phyloP scores from a whole-genome alignment of 768 basidiomycete genomes.

The Lactifluus volemus region DNA sequence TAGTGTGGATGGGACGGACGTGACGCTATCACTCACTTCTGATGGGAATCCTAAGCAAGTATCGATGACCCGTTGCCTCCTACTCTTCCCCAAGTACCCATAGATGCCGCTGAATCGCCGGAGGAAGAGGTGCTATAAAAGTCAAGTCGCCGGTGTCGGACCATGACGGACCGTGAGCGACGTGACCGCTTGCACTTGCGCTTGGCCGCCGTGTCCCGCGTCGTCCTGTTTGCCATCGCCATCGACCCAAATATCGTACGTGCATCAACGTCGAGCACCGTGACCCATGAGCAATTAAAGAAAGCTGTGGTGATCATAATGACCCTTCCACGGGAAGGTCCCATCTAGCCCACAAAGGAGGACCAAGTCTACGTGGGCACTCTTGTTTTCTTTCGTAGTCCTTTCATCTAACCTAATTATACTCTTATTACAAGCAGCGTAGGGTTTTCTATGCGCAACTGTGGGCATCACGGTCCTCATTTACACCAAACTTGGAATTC shows the following conservation, averaged over 20 bases:
- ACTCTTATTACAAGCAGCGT: constrained; percentile 93
- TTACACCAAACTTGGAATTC: neutral
- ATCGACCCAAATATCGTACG: constrained; percentile 1
- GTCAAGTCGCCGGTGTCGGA: no score
- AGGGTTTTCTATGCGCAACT: constrained; percentile 4
- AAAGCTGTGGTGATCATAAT: constrained; percentile 64
- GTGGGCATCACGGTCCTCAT: constrained; percentile 15
- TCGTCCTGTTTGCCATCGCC: neutral
- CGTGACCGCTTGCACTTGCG: no score
- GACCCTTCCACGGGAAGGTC: constrained; percentile 68
- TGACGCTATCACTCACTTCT: no score
- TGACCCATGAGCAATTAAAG: constrained; percentile 68
- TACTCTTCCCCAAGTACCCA: no score
- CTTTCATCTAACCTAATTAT: constrained; percentile 41
- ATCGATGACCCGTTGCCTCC: no score
- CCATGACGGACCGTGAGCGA: no score
- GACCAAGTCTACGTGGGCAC: constrained; percentile 72
- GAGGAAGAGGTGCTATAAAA: no score
- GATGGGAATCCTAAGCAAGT: no score
- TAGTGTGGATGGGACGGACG: no score
- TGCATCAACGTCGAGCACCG: constrained; percentile 24
- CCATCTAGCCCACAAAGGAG: constrained; percentile 61
- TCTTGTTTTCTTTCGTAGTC: constrained; percentile 9
- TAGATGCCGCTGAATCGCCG: no score
- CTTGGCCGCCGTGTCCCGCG: no score